These are phyloP conservation scores for Pilasporangium apinafurcum DNA, from an alignment of 352 stramenopile genomes.

Conservation along the genomic window DNA sequence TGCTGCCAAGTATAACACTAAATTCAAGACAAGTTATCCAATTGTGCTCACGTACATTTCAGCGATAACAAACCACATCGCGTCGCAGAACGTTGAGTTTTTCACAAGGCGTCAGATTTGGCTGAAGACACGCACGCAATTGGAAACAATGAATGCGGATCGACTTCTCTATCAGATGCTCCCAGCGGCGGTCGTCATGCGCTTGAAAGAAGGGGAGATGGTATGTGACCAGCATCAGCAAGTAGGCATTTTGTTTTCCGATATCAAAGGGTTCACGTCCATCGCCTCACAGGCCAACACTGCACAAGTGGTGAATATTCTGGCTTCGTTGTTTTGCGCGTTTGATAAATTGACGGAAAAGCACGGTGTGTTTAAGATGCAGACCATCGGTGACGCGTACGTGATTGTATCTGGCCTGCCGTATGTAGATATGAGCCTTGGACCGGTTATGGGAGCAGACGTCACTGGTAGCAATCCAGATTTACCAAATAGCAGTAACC, in stretches of 20 bases:
- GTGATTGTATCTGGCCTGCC: slow-evolving; percentile 85
- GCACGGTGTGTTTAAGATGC: slow-evolving; percentile 91
- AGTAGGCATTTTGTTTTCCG: slow-evolving; percentile 87
- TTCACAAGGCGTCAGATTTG: slow-evolving; percentile 81
- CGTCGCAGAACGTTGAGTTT: slow-evolving; percentile 74
- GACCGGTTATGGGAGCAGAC: slow-evolving; percentile 24
- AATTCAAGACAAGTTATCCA: slow-evolving; percentile 79
- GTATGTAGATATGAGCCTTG: slow-evolving; percentile 83
- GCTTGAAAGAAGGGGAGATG: slow-evolving; percentile 78
- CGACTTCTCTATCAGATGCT: slow-evolving; percentile 86
- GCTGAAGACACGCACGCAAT: slow-evolving; percentile 76
- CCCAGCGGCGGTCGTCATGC: slow-evolving; percentile 72
- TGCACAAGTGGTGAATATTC: slow-evolving; percentile 85
- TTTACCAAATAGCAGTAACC: slow-evolving; percentile 22
- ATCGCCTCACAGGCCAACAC: slow-evolving; percentile 82
- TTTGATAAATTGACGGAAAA: slow-evolving; percentile 91
- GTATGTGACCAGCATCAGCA: slow-evolving; percentile 85
- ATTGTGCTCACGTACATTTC: slow-evolving; percentile 79
- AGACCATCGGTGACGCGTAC: slow-evolving; percentile 92
- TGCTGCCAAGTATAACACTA: slow-evolving; percentile 50
- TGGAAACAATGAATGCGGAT: slow-evolving; percentile 83
- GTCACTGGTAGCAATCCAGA: slow-evolving; percentile 6
- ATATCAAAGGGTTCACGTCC: slow-evolving; percentile 91
- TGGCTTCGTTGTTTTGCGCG: slow-evolving; percentile 88
- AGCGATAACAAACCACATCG: slow-evolving; percentile 73